Conservation (phyloP, 208 protist species). For the Wallacemonas sp. region DNA sequence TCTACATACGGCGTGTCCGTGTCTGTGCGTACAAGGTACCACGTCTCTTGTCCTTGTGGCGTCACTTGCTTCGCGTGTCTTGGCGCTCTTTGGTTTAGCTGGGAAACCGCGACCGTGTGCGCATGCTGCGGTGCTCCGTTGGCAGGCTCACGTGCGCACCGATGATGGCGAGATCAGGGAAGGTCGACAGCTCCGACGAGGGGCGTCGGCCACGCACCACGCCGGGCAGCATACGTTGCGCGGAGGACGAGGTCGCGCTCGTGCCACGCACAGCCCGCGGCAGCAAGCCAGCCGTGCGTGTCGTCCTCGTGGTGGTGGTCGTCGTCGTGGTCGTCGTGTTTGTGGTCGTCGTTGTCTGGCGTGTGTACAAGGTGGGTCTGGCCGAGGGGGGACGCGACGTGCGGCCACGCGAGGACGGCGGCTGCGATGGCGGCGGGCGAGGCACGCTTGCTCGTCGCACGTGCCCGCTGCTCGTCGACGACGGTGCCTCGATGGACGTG, state of each 20-base stretch:
- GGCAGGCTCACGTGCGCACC: constrained; percentile 1
- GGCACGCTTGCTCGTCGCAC: background rate
- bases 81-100: too few species aligned
- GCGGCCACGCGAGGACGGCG: constrained; percentile 1
- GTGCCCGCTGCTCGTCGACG: constrained; percentile 1
- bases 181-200: background rate
- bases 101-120: background rate
- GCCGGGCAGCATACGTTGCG: background rate
- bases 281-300: background rate
- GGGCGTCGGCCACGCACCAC: background rate
- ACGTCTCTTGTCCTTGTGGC: too few species aligned
- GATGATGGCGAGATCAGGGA: constrained; percentile 2
- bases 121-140: background rate
- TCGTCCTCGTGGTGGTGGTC: background rate
- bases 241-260: constrained; percentile 2
- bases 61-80: too few species aligned
- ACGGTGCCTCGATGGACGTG: background rate
- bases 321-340: background rate
- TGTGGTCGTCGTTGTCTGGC: background rate
- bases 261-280: background rate
- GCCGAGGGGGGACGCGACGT: background rate
- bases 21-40: too few species aligned
- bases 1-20: too few species aligned
- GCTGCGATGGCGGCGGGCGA: background rate
- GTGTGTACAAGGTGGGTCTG: background rate